These are phyloP conservation scores for Phytophthora uliginosa DNA, from an alignment of 352 stramenopile species.

Conservation along the genomic window DNA sequence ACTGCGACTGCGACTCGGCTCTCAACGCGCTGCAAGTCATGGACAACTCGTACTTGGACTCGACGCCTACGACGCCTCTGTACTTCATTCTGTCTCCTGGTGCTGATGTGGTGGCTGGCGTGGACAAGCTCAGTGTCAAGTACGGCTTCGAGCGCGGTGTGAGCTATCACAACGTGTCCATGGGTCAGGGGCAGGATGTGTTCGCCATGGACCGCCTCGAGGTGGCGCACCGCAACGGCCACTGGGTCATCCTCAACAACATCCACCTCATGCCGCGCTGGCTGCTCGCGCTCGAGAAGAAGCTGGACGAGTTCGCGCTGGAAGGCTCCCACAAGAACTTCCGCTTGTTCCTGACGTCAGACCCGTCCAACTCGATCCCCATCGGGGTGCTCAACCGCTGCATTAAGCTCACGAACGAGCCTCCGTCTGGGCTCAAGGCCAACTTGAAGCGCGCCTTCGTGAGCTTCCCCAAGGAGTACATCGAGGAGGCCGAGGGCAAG, in stretches of 20 bases:
- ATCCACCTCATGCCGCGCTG: slow-evolving; percentile 98
- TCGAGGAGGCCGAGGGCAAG: slow-evolving; percentile 97
- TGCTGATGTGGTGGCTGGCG: slow-evolving; percentile 96
- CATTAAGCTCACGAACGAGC: slow-evolving; percentile 98
- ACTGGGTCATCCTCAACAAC: slow-evolving; percentile 99
- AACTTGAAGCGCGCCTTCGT: slow-evolving; percentile 98
- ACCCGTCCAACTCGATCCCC: slow-evolving; percentile 94
- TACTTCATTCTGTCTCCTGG: slow-evolving; percentile 98
- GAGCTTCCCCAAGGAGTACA: slow-evolving; percentile 97
- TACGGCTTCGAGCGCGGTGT: slow-evolving; percentile 97
- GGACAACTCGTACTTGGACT: slow-evolving; percentile 96
- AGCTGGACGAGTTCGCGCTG: slow-evolving; percentile 96
- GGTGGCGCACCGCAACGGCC: slow-evolving; percentile 95
- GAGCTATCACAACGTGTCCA: slow-evolving; percentile 98
- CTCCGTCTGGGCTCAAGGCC: slow-evolving; percentile 95
- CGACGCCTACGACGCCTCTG: slow-evolving; percentile 95
- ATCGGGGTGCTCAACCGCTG: slow-evolving; percentile 97
- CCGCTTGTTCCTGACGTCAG: slow-evolving; percentile 95
- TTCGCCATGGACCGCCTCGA: slow-evolving; percentile 97
- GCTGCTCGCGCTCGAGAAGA: slow-evolving; percentile 97
- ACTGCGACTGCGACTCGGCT: slow-evolving; percentile 97
- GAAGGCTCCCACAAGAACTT: slow-evolving; percentile 96
- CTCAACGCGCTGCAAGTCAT: slow-evolving; percentile 97
- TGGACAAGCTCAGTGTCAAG: slow-evolving; percentile 96
- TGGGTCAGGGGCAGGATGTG: slow-evolving; percentile 98